A percentile compares a stretch with the other conserved stretches of the same genome.
Evolutionary conservation across 495 filamentous ascomycete genomes (phyloP).

Genomic region (Acidomyces sp.): DNA sequence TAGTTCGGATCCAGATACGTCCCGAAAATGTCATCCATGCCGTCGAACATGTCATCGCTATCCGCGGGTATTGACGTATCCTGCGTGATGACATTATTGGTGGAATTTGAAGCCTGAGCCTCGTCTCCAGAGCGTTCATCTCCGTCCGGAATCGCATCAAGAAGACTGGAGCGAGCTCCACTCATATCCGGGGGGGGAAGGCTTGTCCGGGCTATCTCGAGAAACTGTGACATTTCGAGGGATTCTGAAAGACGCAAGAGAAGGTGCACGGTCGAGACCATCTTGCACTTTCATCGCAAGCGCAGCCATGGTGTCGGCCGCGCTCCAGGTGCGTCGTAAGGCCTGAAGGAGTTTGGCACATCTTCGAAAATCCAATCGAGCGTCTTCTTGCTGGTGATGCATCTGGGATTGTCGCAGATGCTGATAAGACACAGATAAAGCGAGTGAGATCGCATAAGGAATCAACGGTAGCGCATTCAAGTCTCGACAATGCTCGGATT

Average conservation of each 20-base stretch:
- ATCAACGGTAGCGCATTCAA: conserved; percentile 51
- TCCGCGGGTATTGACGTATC: no score
- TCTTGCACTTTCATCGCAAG: conserved; percentile 16
- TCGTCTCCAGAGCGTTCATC: neutral
- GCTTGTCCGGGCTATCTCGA: neutral
- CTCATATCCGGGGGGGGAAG: no score
- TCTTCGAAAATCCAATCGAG: conserved; percentile 44
- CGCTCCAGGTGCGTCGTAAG: conserved; percentile 47
- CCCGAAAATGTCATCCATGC: conserved; percentile 19
- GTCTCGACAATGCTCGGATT: conserved; percentile 38
- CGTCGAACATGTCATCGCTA: conserved; percentile 11
- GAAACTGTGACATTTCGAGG: conserved; percentile 1
- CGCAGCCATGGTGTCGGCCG: conserved; percentile 45
- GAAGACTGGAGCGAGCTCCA: no score
- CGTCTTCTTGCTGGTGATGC: conserved; percentile 48
- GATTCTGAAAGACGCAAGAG: conserved; percentile 11
- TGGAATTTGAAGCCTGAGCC: neutral
- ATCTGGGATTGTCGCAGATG: conserved; percentile 55
- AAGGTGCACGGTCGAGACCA: conserved; percentile 11
- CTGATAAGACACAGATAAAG: conserved; percentile 53
- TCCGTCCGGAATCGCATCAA: no score
- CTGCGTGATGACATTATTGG: neutral
- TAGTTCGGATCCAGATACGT: conserved; percentile 19
- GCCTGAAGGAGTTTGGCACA: conserved; percentile 44
- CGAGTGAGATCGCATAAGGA: conserved; percentile 53